Evolutionary conservation across 192 early-diverging fungal genomes (phyloP), one percentile per base, ranked within the genome.

Genomic region (Cladochytrium replicatum): DNA sequence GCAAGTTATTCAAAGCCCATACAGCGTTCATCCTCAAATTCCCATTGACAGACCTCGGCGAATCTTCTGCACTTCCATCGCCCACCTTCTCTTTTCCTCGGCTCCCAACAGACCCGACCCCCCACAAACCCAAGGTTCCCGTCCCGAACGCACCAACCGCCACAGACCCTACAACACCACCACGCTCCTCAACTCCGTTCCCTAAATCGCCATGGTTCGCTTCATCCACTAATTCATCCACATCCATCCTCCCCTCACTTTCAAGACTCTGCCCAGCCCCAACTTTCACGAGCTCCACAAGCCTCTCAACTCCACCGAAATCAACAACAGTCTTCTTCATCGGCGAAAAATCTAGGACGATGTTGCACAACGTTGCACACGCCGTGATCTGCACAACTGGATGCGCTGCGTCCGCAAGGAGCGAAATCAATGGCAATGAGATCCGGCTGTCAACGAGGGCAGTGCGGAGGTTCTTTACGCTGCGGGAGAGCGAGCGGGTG

Each of bases 291-390:
- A 85, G 69, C 0, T 69, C 54, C 0, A 85, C 81, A 50, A 89
- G 70, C n/a, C 69, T 68, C 31, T 81, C 71, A 2, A 92, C 74
- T 4, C 79, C 82, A 2, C 83, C 82, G 8, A 61, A 61, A 21
- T 89, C 87, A 51, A 92, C 63, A 3, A 89, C 72, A 4, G 61
- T 74, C 63, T 67, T 57, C 43, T 71, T 72, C 85, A 89, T 86
- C 0, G 89, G 86, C 7, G 83, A 82, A 43, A 92, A 86, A 40
- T 89, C 88, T 17, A 93, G 54, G 3, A 86, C 82, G 32, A 93
- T 72, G 43, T 93, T 93, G 61, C 89, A 90, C 1, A 93, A 53
- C 0, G 84, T 81, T 3, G 83, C 89, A 31, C 74, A 80, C 2
- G 86, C 87, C 8, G 67, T 69, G 24, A 74, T 69, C 30, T 80